phyloP scores from a whole-genome alignment of 495 filamentous ascomycete genomes.

The Umbilicaria muhlenbergii region DNA sequence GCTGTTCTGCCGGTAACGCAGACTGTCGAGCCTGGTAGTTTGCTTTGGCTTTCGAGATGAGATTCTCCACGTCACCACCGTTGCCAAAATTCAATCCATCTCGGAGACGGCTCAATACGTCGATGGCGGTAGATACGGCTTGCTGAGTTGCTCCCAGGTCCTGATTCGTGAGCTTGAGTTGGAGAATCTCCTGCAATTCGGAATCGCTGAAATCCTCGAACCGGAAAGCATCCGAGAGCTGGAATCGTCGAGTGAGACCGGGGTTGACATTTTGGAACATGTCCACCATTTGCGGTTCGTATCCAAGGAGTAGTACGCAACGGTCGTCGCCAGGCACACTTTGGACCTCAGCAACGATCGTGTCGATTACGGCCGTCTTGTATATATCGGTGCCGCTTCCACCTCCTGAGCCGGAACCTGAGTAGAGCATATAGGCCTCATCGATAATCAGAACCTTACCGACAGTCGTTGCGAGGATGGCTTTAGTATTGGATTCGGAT shows the following conservation, averaged over 20 bases:
- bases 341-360: constrained; percentile 74
- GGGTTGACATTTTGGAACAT: constrained; percentile 78
- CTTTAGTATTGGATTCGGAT: constrained; percentile 59
- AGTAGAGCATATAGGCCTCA: constrained; percentile 48
- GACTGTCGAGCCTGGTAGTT: constrained; percentile 37
- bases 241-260: constrained; percentile 55
- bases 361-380: constrained; percentile 54
- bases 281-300: constrained; percentile 56
- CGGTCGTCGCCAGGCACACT: constrained; percentile 61
- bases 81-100: constrained; percentile 39
- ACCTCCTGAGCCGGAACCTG: constrained; percentile 13
- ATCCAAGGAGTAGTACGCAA: constrained; percentile 63
- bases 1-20: constrained; percentile 4
- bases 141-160: constrained; percentile 26
- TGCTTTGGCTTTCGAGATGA: constrained; percentile 43
- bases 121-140: constrained; percentile 24
- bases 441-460: constrained; percentile 70
- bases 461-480: constrained; percentile 44
- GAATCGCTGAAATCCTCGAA: constrained; percentile 55
- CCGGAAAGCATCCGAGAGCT: constrained; percentile 42
- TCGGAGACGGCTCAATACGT: constrained; percentile 24
- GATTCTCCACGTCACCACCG: constrained; percentile 45
- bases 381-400: constrained; percentile 32
- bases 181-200: constrained; percentile 41
- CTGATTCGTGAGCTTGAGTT: constrained; percentile 36